Evolutionary conservation across 257 asterid species (phyloP), one percentile per base, ranked within the genome.

Genomic region (Ballota nigra): DNA sequence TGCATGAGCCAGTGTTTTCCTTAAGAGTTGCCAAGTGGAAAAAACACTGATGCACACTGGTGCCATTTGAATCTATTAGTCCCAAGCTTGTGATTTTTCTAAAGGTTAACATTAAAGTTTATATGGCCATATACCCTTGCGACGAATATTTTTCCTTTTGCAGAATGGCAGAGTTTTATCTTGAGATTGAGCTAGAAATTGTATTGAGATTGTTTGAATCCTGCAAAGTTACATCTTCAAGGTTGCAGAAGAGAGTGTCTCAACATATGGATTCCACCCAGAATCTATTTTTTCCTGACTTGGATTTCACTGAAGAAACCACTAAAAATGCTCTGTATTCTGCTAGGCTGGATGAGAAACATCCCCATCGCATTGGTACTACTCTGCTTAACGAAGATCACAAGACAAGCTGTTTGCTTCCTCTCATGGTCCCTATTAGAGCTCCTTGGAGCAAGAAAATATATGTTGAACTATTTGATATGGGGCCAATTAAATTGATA

Each of bases 371-470:
- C 15, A 57, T 62, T 61, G 72, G 76, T 76, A 36, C 77, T 63
- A 63, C 83, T 66, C 16, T 74, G 66, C 83, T 70, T 60, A 63
- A 63, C 55, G 84, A 85, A 59, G 78, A 79, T 72, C 47, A 55
- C 62, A 76, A 72, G 70, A 66, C 69, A 62, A 80, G 78, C 79
- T 79, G 58, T 61, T 80, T 82, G 81, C 80, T 85, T 47, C 90
- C 92, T 66, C 73, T 75, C 66, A 69, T 91, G 68, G 81, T 88
- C 68, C 99, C 99, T 68, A 87, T 89, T 83, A 97, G 99, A 84
- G 97, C 97, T 74, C 99, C 99, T 34, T 91, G 99, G 99, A 94
- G 84, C 86, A 86, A 88, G 87, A 94, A 94, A 78, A 83, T 89
- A 80, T 94, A 89, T 81, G 86, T 91, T 58, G 97, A 94, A 80